A percentile compares a stretch with the other conserved stretches of the same genome.
Conservation (phyloP, 257 asterid genomes). For the Nemophila menziesii region DNA sequence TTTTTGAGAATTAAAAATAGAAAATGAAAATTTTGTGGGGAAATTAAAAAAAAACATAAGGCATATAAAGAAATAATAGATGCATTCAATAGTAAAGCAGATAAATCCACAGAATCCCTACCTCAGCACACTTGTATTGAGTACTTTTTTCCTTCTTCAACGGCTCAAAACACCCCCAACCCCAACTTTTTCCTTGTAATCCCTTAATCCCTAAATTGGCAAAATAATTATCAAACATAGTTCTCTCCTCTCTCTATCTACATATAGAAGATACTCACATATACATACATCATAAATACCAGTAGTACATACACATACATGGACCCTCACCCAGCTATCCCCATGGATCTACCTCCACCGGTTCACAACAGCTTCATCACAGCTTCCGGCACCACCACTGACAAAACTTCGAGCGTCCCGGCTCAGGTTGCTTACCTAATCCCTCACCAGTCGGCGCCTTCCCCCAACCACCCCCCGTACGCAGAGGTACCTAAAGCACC, state of each 20-base stretch:
- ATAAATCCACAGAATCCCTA: not conserved
- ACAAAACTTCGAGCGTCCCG: not conserved
- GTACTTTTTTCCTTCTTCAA: not conserved
- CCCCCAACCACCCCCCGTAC: constrained; percentile 40
- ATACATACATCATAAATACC: too few relatives aligned
- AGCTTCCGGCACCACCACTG: constrained; percentile 3
- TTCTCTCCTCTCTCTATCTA: not conserved
- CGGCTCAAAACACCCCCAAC: not conserved
- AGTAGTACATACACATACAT: not conserved
- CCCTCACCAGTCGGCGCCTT: constrained; percentile 5
- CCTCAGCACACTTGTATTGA: not conserved
- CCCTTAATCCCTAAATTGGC: constrained; percentile 5
- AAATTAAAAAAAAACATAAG: not conserved
- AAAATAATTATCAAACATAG: not conserved
- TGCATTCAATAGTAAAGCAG: not conserved
- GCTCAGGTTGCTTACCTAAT: constrained; percentile 13
- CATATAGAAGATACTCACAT: not conserved
- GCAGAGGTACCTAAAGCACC: constrained; percentile 29
- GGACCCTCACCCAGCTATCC: constrained; percentile 11
- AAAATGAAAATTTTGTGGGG: not conserved
- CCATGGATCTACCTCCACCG: constrained; percentile 2
- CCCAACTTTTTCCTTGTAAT: constrained; percentile 5
- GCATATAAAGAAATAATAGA: not conserved
- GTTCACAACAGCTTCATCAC: not conserved
- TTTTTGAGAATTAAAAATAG: not conserved